phyloP scores from a whole-genome alignment of 2,329 filamentous ascomycete species.

The Exophiala sideris region DNA sequence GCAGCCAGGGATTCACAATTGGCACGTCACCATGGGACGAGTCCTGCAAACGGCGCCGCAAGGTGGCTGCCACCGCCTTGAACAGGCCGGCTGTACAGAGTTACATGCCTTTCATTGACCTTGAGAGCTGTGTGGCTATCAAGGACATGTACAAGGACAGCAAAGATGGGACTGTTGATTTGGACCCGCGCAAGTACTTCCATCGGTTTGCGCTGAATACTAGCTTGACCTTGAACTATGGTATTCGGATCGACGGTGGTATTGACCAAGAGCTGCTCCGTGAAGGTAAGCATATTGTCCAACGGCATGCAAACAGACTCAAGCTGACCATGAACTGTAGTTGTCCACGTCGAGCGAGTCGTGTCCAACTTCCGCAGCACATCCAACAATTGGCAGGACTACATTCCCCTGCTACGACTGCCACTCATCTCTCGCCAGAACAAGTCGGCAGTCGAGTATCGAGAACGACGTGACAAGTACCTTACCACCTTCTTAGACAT shows the following conservation, averaged over 20 bases:
- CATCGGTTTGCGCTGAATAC: constrained; percentile 75
- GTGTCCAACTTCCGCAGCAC: constrained; percentile 75
- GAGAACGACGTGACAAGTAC: constrained; percentile 65
- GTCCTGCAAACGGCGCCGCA: constrained; percentile 71
- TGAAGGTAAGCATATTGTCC: constrained; percentile 42
- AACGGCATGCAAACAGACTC: neutral
- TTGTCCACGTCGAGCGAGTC: constrained; percentile 70
- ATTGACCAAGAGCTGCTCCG: constrained; percentile 64
- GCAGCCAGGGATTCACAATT: constrained; percentile 75
- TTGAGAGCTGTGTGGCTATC: constrained; percentile 69
- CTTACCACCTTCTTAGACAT: constrained; percentile 58
- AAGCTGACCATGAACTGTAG: constrained; percentile 34
- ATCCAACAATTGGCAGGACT: constrained; percentile 81
- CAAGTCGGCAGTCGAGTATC: constrained; percentile 61
- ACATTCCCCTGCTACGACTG: constrained; percentile 70
- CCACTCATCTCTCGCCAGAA: constrained; percentile 57
- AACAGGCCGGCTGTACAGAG: constrained; percentile 72
- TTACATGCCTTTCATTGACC: constrained; percentile 79
- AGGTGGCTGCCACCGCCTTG: constrained; percentile 73
- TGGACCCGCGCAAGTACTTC: constrained; percentile 71
- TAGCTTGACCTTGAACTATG: constrained; percentile 74
- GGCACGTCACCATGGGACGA: constrained; percentile 83
- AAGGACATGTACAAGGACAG: constrained; percentile 67
- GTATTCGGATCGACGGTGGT: constrained; percentile 69
- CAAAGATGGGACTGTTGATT: constrained; percentile 56